These are phyloP conservation scores for Naegleria gruberi DNA, from an alignment of 208 protist species.

Conservation along the genomic window DNA sequence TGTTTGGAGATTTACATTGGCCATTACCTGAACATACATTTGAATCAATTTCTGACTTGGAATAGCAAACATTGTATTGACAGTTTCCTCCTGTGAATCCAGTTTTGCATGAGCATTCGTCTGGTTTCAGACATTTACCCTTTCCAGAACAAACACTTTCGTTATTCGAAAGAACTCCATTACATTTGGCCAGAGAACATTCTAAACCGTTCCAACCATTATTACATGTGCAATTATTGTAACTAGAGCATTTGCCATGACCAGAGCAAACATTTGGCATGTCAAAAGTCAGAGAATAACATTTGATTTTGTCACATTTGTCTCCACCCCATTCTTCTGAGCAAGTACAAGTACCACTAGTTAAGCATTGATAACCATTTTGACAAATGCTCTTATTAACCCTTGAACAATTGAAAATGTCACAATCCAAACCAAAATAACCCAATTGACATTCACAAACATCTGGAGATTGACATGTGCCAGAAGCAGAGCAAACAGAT, in stretches of 20 bases:
- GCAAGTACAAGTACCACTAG: background rate
- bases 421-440: background rate
- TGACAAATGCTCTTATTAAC: no score
- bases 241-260: background rate
- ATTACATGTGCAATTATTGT: background rate
- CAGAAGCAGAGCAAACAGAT: background rate
- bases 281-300: background rate
- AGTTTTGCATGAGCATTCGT: background rate
- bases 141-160: background rate
- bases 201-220: background rate
- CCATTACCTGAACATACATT: background rate
- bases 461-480: background rate
- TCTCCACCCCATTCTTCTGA: background rate
- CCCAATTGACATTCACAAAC: background rate
- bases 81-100: background rate
- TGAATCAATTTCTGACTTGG: no score
- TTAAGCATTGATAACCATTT: no score
- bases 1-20: background rate
- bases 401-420: background rate
- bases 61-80: background rate
- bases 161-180: background rate
- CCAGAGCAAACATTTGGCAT: background rate
- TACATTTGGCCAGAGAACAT: no score
- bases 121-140: background rate
- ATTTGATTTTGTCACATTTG: background rate